Percentiles rank a stretch among this genome's conserved stretches.
These are phyloP conservation scores for Cladosporium sp. DNA, from an alignment of 2,329 filamentous ascomycete genomes.

Conservation along the genomic window DNA sequence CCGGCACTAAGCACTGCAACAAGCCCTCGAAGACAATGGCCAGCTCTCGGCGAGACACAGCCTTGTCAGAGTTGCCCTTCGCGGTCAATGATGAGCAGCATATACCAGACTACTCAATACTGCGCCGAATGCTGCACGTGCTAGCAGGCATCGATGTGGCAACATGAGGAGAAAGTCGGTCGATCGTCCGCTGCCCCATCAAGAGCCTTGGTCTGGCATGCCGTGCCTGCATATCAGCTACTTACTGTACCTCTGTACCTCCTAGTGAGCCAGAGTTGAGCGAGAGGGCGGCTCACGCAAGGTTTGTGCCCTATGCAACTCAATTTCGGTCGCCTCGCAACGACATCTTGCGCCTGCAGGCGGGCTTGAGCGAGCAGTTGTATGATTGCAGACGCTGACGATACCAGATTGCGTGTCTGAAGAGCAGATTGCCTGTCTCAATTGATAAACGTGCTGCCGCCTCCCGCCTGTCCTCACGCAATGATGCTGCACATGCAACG, in stretches of 20 bases:
- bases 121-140: neutral
- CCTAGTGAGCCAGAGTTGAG: conserved; percentile 8
- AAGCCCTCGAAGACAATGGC: conserved; percentile 1
- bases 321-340: conserved; percentile 19
- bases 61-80: conserved; percentile 6
- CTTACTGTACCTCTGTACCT: neutral
- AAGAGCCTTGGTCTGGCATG: conserved; percentile 9
- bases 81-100: conserved; percentile 16
- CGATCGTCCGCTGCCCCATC: neutral
- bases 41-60: neutral
- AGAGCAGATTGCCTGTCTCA: conserved; percentile 19
- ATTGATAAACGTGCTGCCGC: conserved; percentile 3
- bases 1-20: neutral
- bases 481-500: conserved; percentile 14
- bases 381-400: conserved; percentile 19
- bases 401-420: conserved; percentile 5
- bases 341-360: neutral
- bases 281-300: conserved; percentile 15
- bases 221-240: neutral
- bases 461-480: conserved; percentile 18
- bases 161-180: conserved; percentile 6
- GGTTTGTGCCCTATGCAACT: conserved; percentile 9
- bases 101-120: neutral
- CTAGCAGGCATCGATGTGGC: neutral
- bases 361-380: conserved; percentile 14